Evolutionary conservation across 1,284 basidiomycete genomes (phyloP).

Genomic region (Cutaneotrichosporon sp.): DNA sequence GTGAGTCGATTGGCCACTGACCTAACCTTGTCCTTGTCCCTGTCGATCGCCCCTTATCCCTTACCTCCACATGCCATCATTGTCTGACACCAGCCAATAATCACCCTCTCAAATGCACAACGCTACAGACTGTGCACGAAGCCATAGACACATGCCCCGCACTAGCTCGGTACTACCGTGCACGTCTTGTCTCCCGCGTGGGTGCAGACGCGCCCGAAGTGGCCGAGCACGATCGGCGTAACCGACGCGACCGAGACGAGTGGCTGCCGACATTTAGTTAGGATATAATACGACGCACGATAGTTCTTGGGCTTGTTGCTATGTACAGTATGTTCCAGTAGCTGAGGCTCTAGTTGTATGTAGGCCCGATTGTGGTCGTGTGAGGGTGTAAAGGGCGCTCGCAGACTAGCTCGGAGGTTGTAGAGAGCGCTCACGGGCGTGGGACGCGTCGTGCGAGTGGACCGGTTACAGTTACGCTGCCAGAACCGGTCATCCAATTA

Average conservation of each 20-base stretch:
- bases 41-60: background rate
- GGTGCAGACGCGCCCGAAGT: conserved; percentile 40
- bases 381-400: background rate
- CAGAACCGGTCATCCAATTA: background rate
- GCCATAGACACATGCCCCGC: conserved; percentile 44
- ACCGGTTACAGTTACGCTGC: no score
- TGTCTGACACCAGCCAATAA: conserved; percentile 37
- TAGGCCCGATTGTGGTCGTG: background rate
- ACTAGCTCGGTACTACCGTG: conserved; percentile 41
- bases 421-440: background rate
- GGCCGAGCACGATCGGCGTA: conserved; percentile 36
- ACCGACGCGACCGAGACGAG: conserved; percentile 33
- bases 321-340: conserved; percentile 2
- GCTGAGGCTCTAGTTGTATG: no score
- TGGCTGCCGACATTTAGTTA: conserved; percentile 38
- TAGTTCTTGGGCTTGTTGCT: conserved; percentile 4
- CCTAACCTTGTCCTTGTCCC: background rate
- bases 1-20: conserved; percentile 11
- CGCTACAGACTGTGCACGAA: conserved; percentile 44
- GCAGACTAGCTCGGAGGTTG: conserved; percentile 4
- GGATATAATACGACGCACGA: background rate
- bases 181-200: conserved; percentile 35
- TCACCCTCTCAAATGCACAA: conserved; percentile 42
- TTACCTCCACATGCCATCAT: conserved; percentile 3
- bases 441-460: no score